phyloP scores from a whole-genome alignment of 192 early-diverging fungal genomes.

The Thamnidium elegans region DNA sequence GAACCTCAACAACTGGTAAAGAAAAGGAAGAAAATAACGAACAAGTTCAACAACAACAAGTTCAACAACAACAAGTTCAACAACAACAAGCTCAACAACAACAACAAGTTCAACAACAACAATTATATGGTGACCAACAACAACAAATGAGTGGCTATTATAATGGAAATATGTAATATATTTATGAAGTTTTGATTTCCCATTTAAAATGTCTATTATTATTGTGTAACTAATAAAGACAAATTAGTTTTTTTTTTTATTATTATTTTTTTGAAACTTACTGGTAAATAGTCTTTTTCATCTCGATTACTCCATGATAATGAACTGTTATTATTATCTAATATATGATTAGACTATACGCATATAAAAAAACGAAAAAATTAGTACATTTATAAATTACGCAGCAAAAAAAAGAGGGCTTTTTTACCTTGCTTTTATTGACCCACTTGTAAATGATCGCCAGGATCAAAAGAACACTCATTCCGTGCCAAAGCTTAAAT shows the following conservation, averaged over 20 bases:
- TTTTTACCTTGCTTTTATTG: not conserved
- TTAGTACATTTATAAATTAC: not conserved
- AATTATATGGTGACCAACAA: not conserved
- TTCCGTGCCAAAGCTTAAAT: not conserved
- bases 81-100: not conserved
- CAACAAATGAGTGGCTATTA: not conserved
- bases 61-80: not conserved
- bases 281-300: constrained; percentile 3
- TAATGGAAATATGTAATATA: constrained; percentile 14
- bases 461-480: not conserved
- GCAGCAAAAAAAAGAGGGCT: not conserved
- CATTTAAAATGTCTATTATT: not conserved
- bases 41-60: constrained; percentile 16
- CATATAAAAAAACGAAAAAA: not conserved
- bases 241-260: not conserved
- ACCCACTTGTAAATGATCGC: constrained; percentile 8
- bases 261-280: too few species aligned
- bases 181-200: not conserved
- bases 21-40: constrained; percentile 48
- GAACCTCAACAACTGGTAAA: constrained; percentile 42
- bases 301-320: not conserved
- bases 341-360: not conserved
- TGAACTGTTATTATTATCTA: not conserved
- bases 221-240: not conserved
- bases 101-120: constrained; percentile 4